Evolutionary conservation across 805 yeast genomes (phyloP).

Genomic region (Suhomyces tanzawaensis): DNA sequence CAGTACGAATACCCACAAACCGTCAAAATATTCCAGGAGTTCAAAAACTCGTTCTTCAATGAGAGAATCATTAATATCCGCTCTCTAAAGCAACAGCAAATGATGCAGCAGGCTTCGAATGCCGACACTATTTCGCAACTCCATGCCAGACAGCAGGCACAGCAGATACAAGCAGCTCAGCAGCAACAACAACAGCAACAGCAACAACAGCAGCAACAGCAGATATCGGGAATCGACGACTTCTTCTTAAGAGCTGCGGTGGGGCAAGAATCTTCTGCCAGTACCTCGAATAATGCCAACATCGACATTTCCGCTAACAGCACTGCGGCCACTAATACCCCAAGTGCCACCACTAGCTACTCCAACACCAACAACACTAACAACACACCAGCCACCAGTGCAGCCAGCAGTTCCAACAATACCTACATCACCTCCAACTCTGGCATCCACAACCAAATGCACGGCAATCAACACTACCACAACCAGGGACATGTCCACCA

Average conservation of each 20-base stretch:
- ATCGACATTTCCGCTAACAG: background rate
- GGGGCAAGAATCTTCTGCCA: slow-evolving; percentile 1
- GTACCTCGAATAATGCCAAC: too few relatives aligned
- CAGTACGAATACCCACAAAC: slow-evolving; percentile 45
- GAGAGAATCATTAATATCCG: slow-evolving; percentile 36
- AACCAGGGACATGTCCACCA: slow-evolving; percentile 1
- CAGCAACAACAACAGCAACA: slow-evolving; percentile 6
- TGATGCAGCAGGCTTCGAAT: slow-evolving; percentile 1
- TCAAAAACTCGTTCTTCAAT: slow-evolving; percentile 39
- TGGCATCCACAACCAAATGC: slow-evolving; percentile 1
- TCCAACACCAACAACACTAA: background rate
- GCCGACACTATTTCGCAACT: slow-evolving; percentile 5
- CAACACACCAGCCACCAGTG: background rate
- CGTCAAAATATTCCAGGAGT: slow-evolving; percentile 41
- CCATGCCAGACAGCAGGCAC: slow-evolving; percentile 5
- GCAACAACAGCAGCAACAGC: slow-evolving; percentile 9
- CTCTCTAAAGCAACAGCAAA: slow-evolving; percentile 9
- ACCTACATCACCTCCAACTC: background rate
- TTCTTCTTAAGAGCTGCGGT: slow-evolving; percentile 11
- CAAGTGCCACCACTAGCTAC: background rate
- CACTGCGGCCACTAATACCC: background rate
- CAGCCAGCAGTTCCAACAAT: background rate
- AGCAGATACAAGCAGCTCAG: slow-evolving; percentile 1
- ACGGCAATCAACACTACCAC: slow-evolving; percentile 1
- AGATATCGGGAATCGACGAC: slow-evolving; percentile 12